phyloP scores from a whole-genome alignment of 2,329 filamentous ascomycete genomes.

The Grosmannia clavigera region DNA sequence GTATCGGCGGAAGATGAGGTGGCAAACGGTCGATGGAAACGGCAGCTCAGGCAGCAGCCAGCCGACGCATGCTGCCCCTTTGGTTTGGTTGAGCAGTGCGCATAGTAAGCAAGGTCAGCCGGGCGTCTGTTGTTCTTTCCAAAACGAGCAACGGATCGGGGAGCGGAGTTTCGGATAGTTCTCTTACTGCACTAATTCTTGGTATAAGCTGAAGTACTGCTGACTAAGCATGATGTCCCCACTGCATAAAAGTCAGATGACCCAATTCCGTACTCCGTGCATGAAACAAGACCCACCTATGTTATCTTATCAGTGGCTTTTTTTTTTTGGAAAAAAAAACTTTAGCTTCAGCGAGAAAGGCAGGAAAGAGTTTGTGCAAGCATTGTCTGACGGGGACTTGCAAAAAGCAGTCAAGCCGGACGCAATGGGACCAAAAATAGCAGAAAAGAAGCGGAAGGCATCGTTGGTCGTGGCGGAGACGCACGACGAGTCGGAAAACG shows the following conservation, averaged over 20 bases:
- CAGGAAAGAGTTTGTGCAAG: neutral
- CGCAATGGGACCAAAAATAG: slow-evolving; percentile 26
- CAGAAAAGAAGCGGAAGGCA: slow-evolving; percentile 53
- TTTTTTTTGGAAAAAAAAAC: neutral
- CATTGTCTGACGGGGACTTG: too few species aligned
- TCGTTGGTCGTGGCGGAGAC: slow-evolving; percentile 38
- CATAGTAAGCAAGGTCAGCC: too few species aligned
- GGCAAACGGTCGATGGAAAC: neutral
- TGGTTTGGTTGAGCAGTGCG: too few species aligned
- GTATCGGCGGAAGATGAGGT: neutral
- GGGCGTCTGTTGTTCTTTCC: too few species aligned
- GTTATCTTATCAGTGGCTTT: neutral
- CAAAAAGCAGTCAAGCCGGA: too few species aligned
- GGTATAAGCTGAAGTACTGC: too few species aligned
- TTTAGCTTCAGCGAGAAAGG: neutral
- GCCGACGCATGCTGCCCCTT: too few species aligned
- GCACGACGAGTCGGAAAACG: slow-evolving; percentile 39
- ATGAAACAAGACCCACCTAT: too few species aligned
- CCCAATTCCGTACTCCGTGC: too few species aligned
- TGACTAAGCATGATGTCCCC: too few species aligned
- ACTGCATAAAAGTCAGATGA: too few species aligned
- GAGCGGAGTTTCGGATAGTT: neutral
- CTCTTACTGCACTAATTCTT: too few species aligned
- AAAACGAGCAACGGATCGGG: neutral
- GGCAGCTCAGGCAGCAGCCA: neutral